Conservation (phyloP, 192 early-diverging fungal species). For the Entophlyctis luteolus region DNA sequence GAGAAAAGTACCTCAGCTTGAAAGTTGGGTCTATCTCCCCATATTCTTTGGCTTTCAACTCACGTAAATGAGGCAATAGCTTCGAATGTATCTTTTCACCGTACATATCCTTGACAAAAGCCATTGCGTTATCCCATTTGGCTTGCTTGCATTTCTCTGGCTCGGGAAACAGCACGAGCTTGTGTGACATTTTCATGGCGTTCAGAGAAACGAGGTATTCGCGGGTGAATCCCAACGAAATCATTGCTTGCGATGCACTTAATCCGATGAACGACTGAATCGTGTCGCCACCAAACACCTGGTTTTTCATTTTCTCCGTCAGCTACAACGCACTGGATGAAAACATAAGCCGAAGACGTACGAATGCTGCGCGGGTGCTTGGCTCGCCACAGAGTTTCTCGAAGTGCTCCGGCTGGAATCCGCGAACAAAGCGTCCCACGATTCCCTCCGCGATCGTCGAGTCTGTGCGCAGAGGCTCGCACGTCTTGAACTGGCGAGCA, state of each 20-base stretch:
- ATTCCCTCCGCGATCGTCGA: not conserved
- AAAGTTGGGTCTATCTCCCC: not conserved
- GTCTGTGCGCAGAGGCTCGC: not conserved
- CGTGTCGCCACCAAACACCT: slow-evolving; percentile 18
- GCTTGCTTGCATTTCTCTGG: not conserved
- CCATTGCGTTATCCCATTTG: slow-evolving; percentile 1
- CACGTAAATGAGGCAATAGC: not conserved
- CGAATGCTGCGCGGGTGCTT: not conserved
- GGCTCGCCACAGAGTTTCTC: not conserved
- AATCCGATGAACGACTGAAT: not conserved
- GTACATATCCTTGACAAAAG: not conserved
- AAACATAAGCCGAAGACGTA: too few relatives aligned
- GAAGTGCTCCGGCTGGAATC: not conserved
- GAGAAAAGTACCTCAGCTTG: too few relatives aligned
- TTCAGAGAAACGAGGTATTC: not conserved
- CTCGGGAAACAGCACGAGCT: slow-evolving; percentile 10
- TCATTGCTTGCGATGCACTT: not conserved
- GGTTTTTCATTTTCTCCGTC: not conserved
- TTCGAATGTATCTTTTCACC: not conserved
- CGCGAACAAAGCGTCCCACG: slow-evolving; percentile 1
- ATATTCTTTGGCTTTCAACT: not conserved
- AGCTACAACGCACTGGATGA: not conserved
- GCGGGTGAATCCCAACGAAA: not conserved
- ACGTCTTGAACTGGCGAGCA: not conserved
- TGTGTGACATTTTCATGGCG: not conserved